These are phyloP conservation scores for Teratosphaeriaceae sp. DNA, from an alignment of 2,329 filamentous ascomycete genomes.

Conservation along the genomic window DNA sequence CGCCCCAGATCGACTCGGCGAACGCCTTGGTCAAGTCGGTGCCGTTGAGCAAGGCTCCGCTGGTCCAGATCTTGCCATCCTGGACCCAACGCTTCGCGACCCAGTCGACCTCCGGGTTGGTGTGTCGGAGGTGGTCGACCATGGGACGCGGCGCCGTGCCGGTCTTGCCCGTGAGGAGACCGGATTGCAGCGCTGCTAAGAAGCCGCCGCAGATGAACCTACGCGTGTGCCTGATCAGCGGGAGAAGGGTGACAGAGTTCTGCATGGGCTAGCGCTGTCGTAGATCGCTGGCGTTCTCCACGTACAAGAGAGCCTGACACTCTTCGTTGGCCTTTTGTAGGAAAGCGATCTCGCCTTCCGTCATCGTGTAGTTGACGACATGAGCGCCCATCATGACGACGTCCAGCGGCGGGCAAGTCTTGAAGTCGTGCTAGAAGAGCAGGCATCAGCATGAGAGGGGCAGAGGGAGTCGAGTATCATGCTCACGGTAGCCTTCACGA, in stretches of 20 bases:
- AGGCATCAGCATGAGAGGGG: neutral
- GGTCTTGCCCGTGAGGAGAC: constrained; percentile 34
- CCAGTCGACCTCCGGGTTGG: constrained; percentile 31
- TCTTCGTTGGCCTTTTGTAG: neutral
- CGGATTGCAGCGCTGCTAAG: constrained; percentile 27
- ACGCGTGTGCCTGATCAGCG: constrained; percentile 30
- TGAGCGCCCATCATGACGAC: constrained; percentile 38
- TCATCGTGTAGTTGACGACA: constrained; percentile 23
- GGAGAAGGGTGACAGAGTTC: no score
- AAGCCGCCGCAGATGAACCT: constrained; percentile 38
- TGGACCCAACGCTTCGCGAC: constrained; percentile 27
- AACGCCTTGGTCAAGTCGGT: constrained; percentile 29
- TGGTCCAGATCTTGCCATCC: constrained; percentile 31
- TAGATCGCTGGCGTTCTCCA: no score
- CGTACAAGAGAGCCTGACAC: neutral
- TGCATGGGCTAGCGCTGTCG: no score
- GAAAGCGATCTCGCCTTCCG: constrained; percentile 30
- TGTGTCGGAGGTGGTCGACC: constrained; percentile 21
- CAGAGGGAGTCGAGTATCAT: neutral
- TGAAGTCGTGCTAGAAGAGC: constrained; percentile 28
- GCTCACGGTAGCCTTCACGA: neutral
- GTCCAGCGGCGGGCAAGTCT: constrained; percentile 35
- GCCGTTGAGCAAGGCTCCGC: constrained; percentile 29
- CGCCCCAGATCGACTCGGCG: constrained; percentile 20
- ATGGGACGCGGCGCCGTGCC: constrained; percentile 31